A percentile compares a stretch with the other conserved stretches of the same genome.
Evolutionary conservation across 2,329 filamentous ascomycete species (phyloP).

Genomic region (Mycosphaerelloides madeirae): DNA sequence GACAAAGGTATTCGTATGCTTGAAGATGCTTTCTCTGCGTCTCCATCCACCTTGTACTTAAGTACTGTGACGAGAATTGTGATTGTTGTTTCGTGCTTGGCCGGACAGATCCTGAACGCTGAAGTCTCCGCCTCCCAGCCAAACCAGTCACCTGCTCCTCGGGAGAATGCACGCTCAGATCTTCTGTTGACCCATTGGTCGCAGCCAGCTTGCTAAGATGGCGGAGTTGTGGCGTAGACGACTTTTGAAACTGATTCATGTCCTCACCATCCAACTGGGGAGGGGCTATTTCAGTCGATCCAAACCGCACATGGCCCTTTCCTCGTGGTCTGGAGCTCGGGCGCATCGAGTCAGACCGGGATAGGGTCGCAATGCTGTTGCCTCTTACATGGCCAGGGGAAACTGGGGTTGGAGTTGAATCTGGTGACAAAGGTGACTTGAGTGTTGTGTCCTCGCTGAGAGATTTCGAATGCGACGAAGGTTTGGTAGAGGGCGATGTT

Average conservation of each 20-base stretch:
- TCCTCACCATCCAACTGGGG: constrained; percentile 48
- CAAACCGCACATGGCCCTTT: constrained; percentile 31
- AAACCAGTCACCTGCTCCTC: constrained; percentile 84
- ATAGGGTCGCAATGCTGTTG: constrained; percentile 33
- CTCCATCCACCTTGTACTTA: constrained; percentile 98
- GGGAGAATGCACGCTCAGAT: constrained; percentile 72
- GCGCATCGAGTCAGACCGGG: constrained; percentile 35
- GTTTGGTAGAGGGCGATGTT: constrained; percentile 19
- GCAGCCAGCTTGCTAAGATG: constrained; percentile 71
- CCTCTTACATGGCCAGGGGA: constrained; percentile 6
- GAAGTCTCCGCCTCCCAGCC: constrained; percentile 75
- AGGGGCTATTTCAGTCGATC: constrained; percentile 23
- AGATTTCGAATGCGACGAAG: constrained; percentile 21
- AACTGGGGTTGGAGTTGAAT: constrained; percentile 14
- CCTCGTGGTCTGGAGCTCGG: constrained; percentile 30
- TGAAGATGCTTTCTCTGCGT: constrained; percentile 94
- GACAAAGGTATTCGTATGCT: constrained; percentile 97
- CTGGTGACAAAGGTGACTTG: constrained; percentile 19
- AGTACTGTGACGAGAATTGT: constrained; percentile 31
- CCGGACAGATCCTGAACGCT: constrained; percentile 57
- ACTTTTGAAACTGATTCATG: constrained; percentile 76
- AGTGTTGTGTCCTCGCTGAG: constrained; percentile 23
- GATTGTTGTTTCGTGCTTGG: constrained; percentile 46
- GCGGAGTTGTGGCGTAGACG: constrained; percentile 86
- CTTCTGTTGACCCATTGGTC: constrained; percentile 67